phyloP scores from a whole-genome alignment of 2,329 filamentous ascomycete species.

The Graphilbum fragrans region DNA sequence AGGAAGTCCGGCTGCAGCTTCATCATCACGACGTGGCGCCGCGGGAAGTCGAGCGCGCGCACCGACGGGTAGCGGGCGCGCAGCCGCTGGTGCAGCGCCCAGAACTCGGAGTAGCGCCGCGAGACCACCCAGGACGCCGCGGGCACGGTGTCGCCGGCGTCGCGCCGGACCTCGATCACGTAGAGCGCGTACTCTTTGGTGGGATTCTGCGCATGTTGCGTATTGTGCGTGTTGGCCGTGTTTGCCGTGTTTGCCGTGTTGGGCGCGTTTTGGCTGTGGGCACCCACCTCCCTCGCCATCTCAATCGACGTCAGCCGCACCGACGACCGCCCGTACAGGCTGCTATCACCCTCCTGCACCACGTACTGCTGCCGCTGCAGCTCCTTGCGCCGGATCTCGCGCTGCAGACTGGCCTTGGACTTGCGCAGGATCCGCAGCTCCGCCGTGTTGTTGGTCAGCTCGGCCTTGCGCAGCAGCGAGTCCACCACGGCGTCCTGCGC shows the following conservation, averaged over 20 bases:
- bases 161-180: conserved; percentile 79
- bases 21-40: conserved; percentile 86
- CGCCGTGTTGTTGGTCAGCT: conserved; percentile 91
- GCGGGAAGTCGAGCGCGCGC: conserved; percentile 79
- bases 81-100: conserved; percentile 83
- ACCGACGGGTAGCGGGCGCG: conserved; percentile 79
- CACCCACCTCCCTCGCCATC: conserved; percentile 60
- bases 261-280: neutral
- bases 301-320: conserved; percentile 88
- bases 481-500: conserved; percentile 87
- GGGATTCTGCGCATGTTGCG: neutral
- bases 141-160: conserved; percentile 90
- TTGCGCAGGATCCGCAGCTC: conserved; percentile 87
- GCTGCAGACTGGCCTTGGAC: conserved; percentile 82
- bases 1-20: conserved; percentile 94
- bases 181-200: conserved; percentile 84
- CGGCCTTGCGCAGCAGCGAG: conserved; percentile 83
- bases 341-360: conserved; percentile 95
- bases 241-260: neutral
- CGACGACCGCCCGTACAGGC: conserved; percentile 80
- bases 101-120: conserved; percentile 93
- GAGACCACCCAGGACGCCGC: conserved; percentile 90
- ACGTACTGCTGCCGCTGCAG: conserved; percentile 95
- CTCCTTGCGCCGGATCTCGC: conserved; percentile 88
- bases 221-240: no score